Evolutionary conservation across 2,329 filamentous ascomycete genomes (phyloP), one percentile per base, ranked within the genome.

Genomic region (Beauveria sp.): DNA sequence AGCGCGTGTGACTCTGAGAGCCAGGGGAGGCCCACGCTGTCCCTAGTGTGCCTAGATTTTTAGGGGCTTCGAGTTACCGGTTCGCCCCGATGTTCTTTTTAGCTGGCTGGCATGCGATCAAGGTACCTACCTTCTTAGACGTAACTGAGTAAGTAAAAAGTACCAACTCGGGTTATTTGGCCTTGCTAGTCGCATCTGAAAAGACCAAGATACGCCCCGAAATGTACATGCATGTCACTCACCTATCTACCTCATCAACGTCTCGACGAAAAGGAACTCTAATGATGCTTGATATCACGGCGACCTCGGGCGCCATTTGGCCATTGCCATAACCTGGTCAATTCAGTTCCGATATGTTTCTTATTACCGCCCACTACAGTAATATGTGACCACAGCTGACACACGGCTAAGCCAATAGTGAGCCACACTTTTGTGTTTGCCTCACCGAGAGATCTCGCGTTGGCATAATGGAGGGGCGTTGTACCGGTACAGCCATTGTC

Each of bases 51-150:
- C 26, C 18, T 34, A 20, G n/a, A 38, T 38, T 16, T 26, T 42
- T 31, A 55, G 20, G 50, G 51, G 43, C 12, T 38, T n/a, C 56
- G 20, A 62, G 60, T 62, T 62, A 46, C 60, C 60, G 60, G 60
- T 62, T 62, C 60, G 54, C 60, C 48, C 60, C 60, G 60, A 62
- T 49, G 52, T 57, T 51, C 22, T 28, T 52, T 51, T 56, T 43
- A 6, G 26, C 50, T 48, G 50, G 42, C 20, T 52, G 42, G 28
- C 28, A 24, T 42, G 50, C 43, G 22, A 28, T 22, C 40, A 9
- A 26, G 58, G 50, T 61, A 61, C 51, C n/a, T 40, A 20, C 24
- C 22, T 22, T 7, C 26, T 26, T 38, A 24, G 22, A 48, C 14
- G 45, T 24, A 20, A 42, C 26, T 26, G 28, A 43, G 12, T 34